Evolutionary conservation across 768 basidiomycete species (phyloP), one percentile per base, ranked within the genome.

Genomic region (Russula virescens): DNA sequence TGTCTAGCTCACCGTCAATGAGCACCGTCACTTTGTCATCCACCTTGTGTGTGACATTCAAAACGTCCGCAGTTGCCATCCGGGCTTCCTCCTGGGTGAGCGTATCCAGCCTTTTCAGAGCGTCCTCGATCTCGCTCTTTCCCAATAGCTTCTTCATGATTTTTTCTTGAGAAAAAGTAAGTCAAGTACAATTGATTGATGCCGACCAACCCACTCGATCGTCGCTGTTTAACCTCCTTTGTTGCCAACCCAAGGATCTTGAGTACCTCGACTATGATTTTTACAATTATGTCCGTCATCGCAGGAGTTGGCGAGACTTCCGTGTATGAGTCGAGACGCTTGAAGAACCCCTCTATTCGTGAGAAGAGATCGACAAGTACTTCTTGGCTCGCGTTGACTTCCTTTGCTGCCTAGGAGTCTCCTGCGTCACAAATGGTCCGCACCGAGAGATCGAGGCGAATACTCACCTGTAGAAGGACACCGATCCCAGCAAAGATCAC

Each of bases 261-360:
- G 21, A 61, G 53, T 2, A 61, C 38, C 18, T 61, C 60, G 13
- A 31, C 38, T 38, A 57, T 35, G 18, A 57, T 21, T 14, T 57
- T 26, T 23, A 57, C 49, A 5, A 51, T 21, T 0, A 62, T 42
- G 1, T 50, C 47, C 11, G 47, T 43, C 60, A 61, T 61, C 3
- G 38, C 54, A 1, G n/a, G 0, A 3, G 60, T 55, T 1, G 54
- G 48, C 10, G 9, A 28, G 10, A 50, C 28, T 6, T 25, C 28
- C 13, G 47, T 61, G 2, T 50, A 61, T 14, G 21, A 42, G 6
- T 49, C 54, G 21, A 61, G 60, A 3, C 54, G 46, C 14, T 7
- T 59, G 26, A 59, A 59, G 8, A 55, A 55, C 5, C 13, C 13
- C 40, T 55, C 47, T 3, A 55, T 14, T 5, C 46, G 60, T 35